Conservation (phyloP, 2,329 filamentous ascomycete genomes). For the Teratosphaeria epicoccoides region DNA sequence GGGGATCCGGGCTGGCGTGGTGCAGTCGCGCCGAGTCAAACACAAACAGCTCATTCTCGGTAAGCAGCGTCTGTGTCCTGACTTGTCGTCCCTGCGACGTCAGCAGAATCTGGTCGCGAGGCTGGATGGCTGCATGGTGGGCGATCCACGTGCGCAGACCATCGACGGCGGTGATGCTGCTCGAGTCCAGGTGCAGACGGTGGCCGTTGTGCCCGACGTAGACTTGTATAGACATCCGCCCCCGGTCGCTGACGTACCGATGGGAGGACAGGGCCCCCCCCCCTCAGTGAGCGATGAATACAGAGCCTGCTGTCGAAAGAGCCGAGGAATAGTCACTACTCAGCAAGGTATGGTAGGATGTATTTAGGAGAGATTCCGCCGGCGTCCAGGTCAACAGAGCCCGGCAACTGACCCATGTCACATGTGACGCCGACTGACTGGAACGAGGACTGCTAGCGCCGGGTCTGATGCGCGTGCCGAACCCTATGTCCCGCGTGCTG, state of each 20-base stretch:
- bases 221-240: conserved; percentile 77
- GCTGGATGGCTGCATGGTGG: conserved; percentile 60
- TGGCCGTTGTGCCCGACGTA: conserved; percentile 89
- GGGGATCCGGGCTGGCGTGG: conserved; percentile 18
- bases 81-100: conserved; percentile 76
- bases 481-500: neutral
- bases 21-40: conserved; percentile 61
- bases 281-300: neutral
- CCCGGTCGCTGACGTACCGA: neutral
- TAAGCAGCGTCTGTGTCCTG: conserved; percentile 66
- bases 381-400: neutral
- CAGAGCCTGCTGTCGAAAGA: neutral
- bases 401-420: neutral
- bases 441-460: neutral
- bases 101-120: conserved; percentile 74
- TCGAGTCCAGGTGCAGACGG: conserved; percentile 67
- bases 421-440: neutral
- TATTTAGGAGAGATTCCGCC: neutral
- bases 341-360: no score
- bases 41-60: conserved; percentile 83
- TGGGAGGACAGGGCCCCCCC: neutral
- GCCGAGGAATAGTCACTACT: neutral
- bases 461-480: no score
- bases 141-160: conserved; percentile 74
- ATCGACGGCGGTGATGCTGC: conserved; percentile 68